Percentiles rank a stretch among this genome's conserved stretches.
phyloP scores from a whole-genome alignment of 371 early-diverging fungal species.

The Entomophthora muscae region DNA sequence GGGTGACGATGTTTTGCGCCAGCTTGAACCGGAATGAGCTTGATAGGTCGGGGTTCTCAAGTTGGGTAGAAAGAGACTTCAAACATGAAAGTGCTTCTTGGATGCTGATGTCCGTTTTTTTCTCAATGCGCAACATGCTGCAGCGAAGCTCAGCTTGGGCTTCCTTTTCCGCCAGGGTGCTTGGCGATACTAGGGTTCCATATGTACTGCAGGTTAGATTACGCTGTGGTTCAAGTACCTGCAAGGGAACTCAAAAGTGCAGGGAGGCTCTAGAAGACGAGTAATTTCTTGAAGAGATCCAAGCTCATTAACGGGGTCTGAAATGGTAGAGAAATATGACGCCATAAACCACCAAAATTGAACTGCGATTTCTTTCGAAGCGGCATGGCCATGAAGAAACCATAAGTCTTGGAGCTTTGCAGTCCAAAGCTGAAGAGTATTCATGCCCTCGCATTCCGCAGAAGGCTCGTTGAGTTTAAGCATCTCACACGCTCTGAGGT shows the following conservation, averaged over 20 bases:
- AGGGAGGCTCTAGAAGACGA: neutral
- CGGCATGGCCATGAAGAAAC: neutral
- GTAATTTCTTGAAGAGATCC: neutral
- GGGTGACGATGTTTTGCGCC: neutral
- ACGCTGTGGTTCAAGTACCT: neutral
- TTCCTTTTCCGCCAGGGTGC: neutral
- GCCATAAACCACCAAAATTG: neutral
- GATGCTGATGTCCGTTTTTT: neutral
- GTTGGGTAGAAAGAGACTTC: neutral
- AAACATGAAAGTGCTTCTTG: neutral
- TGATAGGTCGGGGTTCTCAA: neutral
- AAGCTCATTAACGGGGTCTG: neutral
- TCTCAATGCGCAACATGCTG: neutral
- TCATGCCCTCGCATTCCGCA: neutral
- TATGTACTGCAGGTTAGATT: neutral
- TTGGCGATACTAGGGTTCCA: neutral
- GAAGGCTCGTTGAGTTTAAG: neutral
- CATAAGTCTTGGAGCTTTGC: neutral
- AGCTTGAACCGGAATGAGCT: neutral
- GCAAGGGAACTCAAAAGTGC: neutral
- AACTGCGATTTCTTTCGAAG: neutral
- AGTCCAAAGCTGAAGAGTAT: neutral
- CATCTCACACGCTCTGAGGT: neutral
- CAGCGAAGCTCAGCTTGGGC: neutral
- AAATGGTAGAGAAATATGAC: neutral